Base-by-base conservation (phyloP, 2,329 filamentous ascomycete genomes). In the Myriosclerotinia scirpicola region DNA sequence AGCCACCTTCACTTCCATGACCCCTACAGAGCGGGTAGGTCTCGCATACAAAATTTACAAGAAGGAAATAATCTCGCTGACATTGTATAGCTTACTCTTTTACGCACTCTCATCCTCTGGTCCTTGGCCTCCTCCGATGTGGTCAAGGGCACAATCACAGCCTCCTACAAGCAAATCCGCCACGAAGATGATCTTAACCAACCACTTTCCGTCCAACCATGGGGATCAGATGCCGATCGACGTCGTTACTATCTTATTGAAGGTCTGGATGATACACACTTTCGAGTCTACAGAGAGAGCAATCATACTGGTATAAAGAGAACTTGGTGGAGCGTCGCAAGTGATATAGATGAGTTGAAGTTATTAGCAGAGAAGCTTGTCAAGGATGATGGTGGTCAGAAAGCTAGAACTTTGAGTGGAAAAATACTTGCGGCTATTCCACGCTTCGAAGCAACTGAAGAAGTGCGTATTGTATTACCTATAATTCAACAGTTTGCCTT, bases 221-320 rank as follows among this genome's bases (percentile, higher is more conserved):
- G 93, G 93, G 93, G 93, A 11, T 85, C 87, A 15, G 93, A 97
- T 77, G 92, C 91, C 70, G 89, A 97, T 73, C 96, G 95, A 81
- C 88, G 95, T 66, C 88, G 93, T 68, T 99, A 98, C 79, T 99
- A 90, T 81, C 82, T 99, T 58, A 86, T 99, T 69, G 95, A 99
- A 79, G 95, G 95, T 36, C 86, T 92, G 72, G 94, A 98, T 73
- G 93, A 99, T 78, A 98, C 94, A 4, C 86, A 90, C 69, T 99
- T 99, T 78, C 87, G 95, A 69, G 86, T 99, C 54, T 99, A 99
- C 78, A 86, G 95, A 64, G 95, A 99, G 79, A 94, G 91, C 79
- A 96, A 96, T 74, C 90, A 92, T 15, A 87, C 88, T 6, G 84
- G 89, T 42, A 85, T 90, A 55, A 89, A 89, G 69, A 80, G 87